Percentiles rank a stretch among this genome's conserved stretches.
Conservation (phyloP, 306 rosid genomes). For the Dryas alaskensis region DNA sequence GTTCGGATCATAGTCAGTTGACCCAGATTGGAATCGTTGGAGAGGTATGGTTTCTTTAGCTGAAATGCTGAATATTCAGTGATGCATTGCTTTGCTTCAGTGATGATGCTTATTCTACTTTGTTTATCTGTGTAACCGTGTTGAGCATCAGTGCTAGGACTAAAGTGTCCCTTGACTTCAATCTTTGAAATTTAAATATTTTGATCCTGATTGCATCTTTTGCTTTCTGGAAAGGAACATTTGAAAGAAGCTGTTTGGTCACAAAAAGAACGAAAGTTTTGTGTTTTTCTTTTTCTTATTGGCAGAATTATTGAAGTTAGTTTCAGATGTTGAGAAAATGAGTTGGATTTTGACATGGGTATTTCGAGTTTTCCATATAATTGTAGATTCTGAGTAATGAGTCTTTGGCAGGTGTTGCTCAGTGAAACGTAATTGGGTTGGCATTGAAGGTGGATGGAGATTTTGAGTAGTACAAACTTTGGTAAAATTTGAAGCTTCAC, state of each 20-base stretch:
- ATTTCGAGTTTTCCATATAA: constrained; percentile 1
- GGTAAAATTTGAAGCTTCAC: constrained; percentile 21
- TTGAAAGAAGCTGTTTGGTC: constrained; percentile 7
- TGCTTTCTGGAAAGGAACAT: constrained; percentile 20
- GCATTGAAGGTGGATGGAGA: constrained; percentile 25
- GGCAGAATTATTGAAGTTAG: constrained; percentile 1
- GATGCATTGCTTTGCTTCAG: constrained; percentile 23
- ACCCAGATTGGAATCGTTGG: constrained; percentile 46
- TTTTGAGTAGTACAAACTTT: constrained; percentile 24
- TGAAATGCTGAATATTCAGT: constrained; percentile 40
- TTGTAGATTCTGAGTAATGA: constrained; percentile 6
- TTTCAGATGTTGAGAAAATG: constrained; percentile 12
- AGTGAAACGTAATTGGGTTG: constrained; percentile 18
- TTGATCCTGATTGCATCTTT: constrained; percentile 8
- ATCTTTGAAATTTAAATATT: constrained; percentile 5
- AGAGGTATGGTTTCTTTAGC: constrained; percentile 39
- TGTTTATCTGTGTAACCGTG: constrained; percentile 6
- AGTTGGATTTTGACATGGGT: constrained; percentile 15
- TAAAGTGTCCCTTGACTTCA: constrained; percentile 3
- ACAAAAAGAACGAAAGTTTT: background rate
- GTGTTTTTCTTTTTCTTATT: background rate
- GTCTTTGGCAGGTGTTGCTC: constrained; percentile 21
- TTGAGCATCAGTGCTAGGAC: constrained; percentile 9
- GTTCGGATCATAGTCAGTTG: constrained; percentile 37
- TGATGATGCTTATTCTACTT: background rate